Percentiles rank a stretch among this genome's conserved stretches.
Evolutionary conservation across 2,329 filamentous ascomycete species (phyloP).

Genomic region (Seiridium cupressi): DNA sequence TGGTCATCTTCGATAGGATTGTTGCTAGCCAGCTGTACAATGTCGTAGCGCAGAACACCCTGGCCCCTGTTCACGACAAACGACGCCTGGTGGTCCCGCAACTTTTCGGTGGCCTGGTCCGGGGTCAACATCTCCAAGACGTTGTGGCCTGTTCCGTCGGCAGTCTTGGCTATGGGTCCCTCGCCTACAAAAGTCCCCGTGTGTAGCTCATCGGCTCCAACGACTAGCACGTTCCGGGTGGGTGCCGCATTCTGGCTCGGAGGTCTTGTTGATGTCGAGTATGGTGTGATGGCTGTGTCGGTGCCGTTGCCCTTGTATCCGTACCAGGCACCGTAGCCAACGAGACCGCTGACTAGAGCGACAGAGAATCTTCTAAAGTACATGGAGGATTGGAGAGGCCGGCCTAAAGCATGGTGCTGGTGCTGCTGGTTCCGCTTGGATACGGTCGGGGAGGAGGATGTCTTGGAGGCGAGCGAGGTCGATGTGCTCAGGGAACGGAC

Average conservation of each 20-base stretch:
- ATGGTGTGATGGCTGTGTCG: constrained; percentile 32
- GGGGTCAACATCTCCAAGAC: constrained; percentile 95
- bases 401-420: constrained; percentile 35
- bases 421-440: constrained; percentile 26
- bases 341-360: constrained; percentile 67
- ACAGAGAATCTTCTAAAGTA: constrained; percentile 67
- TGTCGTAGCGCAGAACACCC: constrained; percentile 90
- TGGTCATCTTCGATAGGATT: constrained; percentile 98
- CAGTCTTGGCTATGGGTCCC: constrained; percentile 83
- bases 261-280: constrained; percentile 37
- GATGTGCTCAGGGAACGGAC: constrained; percentile 18
- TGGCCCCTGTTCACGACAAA: constrained; percentile 86
- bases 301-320: constrained; percentile 53
- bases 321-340: constrained; percentile 77
- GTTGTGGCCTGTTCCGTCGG: constrained; percentile 78
- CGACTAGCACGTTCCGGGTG: constrained; percentile 73
- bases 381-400: constrained; percentile 68
- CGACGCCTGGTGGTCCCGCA: constrained; percentile 87
- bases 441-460: constrained; percentile 17
- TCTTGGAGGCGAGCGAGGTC: constrained; percentile 38
- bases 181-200: constrained; percentile 84
- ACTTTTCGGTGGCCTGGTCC: constrained; percentile 86
- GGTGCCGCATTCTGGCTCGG: constrained; percentile 37
- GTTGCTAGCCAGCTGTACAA: constrained; percentile 93
- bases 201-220: constrained; percentile 87